These are phyloP conservation scores for Aspergillus uvarum DNA, from an alignment of 2,329 filamentous ascomycete species.

Conservation along the genomic window DNA sequence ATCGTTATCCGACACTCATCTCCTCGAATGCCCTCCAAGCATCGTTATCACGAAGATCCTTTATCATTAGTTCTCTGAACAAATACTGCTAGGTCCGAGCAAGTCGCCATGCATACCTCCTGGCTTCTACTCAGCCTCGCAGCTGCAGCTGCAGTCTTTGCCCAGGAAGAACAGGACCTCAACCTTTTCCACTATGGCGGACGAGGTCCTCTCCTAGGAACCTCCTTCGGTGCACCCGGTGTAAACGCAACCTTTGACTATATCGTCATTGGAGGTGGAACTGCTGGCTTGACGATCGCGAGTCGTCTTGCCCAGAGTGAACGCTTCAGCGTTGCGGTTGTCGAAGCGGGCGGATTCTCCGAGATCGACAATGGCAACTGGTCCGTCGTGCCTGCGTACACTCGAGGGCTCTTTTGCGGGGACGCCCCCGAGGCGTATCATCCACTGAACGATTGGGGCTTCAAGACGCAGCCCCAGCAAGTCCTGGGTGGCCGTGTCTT, in stretches of 20 bases:
- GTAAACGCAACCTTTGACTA: constrained; percentile 27
- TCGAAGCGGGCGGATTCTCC: constrained; percentile 36
- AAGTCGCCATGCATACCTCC: constrained; percentile 2
- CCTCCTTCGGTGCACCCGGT: constrained; percentile 17
- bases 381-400: constrained; percentile 27
- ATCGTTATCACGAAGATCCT: neutral
- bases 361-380: constrained; percentile 34
- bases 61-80: neutral
- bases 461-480: constrained; percentile 24
- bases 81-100: neutral
- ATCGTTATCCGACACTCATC: neutral
- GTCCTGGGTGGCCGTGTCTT: constrained; percentile 10
- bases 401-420: constrained; percentile 21
- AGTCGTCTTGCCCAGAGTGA: constrained; percentile 24
- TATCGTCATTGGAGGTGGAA: constrained; percentile 29
- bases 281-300: constrained; percentile 26
- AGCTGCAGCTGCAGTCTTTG: constrained; percentile 4
- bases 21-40: neutral
- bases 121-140: neutral
- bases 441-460: constrained; percentile 29
- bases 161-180: constrained; percentile 8
- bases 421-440: constrained; percentile 22
- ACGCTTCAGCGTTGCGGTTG: constrained; percentile 29
- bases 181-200: constrained; percentile 23
- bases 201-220: constrained; percentile 18